phyloP scores from a whole-genome alignment of 805 yeast species.

The Citeromyces matritensis region DNA sequence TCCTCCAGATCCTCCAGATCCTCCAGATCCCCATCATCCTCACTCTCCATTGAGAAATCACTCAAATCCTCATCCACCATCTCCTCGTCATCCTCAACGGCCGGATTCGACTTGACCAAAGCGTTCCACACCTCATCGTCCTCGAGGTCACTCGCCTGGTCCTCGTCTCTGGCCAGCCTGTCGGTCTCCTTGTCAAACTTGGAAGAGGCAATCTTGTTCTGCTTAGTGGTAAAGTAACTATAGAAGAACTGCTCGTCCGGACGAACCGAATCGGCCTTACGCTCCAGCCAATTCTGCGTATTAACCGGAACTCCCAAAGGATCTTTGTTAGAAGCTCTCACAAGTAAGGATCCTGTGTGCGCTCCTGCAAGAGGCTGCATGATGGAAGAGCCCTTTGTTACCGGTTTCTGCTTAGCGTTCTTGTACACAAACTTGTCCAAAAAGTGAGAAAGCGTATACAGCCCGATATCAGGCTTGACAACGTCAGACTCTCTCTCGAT shows the following conservation, averaged over 20 bases:
- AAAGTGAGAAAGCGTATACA: slow-evolving; percentile 80
- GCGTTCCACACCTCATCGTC: slow-evolving; percentile 50
- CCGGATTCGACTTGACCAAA: slow-evolving; percentile 40
- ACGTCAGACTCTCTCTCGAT: slow-evolving; percentile 25
- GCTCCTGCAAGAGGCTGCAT: slow-evolving; percentile 96
- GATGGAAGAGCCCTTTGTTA: slow-evolving; percentile 75
- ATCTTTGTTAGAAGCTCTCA: slow-evolving; percentile 17
- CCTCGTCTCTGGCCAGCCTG: slow-evolving; percentile 26
- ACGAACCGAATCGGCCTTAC: slow-evolving; percentile 45
- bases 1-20: slow-evolving; percentile 13
- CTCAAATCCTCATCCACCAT: slow-evolving; percentile 21
- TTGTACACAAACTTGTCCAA: slow-evolving; percentile 91
- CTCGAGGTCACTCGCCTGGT: slow-evolving; percentile 26
- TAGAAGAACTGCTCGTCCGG: slow-evolving; percentile 86
- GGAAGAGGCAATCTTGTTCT: slow-evolving; percentile 18
- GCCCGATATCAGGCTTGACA: slow-evolving; percentile 78
- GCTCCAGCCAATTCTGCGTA: slow-evolving; percentile 69
- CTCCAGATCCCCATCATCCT: slow-evolving; percentile 13
- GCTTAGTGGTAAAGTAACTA: slow-evolving; percentile 64
- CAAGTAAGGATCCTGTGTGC: slow-evolving; percentile 54
- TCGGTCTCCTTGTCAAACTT: slow-evolving; percentile 27
- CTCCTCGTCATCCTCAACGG: slow-evolving; percentile 29
- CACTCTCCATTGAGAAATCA: slow-evolving; percentile 14
- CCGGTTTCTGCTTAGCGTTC: slow-evolving; percentile 68
- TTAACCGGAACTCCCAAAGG: slow-evolving; percentile 55